phyloP scores from a whole-genome alignment of 106 monocot species.

The Chionographis japonica region DNA sequence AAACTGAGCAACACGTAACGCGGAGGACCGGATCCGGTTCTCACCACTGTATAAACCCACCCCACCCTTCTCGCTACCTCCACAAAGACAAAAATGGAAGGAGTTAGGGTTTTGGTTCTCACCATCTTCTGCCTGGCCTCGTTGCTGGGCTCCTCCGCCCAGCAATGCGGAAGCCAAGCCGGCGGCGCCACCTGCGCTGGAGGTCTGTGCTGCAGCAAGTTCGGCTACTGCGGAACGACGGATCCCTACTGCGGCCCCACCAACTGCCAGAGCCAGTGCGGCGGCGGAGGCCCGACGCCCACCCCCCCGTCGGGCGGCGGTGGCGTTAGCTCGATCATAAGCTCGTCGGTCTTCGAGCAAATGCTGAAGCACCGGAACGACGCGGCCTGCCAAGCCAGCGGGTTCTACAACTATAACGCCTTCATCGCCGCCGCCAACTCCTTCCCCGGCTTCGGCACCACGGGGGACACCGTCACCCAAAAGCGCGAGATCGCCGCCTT shows the following conservation, averaged over 20 bases:
- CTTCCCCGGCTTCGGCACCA: conserved; percentile 28
- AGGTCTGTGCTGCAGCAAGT: conserved; percentile 53
- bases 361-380: conserved; percentile 61
- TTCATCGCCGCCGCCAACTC: conserved; percentile 49
- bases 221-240: conserved; percentile 47
- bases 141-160: background rate
- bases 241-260: conserved; percentile 20
- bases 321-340: conserved; percentile 32
- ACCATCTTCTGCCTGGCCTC: background rate
- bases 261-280: conserved; percentile 47
- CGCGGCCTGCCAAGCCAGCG: conserved; percentile 19
- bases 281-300: conserved; percentile 1
- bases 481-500: conserved; percentile 57
- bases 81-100: too few relatives aligned
- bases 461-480: conserved; percentile 14
- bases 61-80: too few relatives aligned
- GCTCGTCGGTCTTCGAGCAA: conserved; percentile 35
- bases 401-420: conserved; percentile 54
- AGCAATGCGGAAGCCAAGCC: conserved; percentile 45
- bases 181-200: conserved; percentile 30
- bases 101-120: background rate
- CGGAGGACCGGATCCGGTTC: too few relatives aligned
- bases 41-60: too few relatives aligned
- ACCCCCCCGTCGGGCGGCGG: too few relatives aligned
- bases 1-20: too few relatives aligned